These are phyloP conservation scores for Lumnitzera littorea DNA, from an alignment of 345 rosid genomes.

Conservation along the genomic window DNA sequence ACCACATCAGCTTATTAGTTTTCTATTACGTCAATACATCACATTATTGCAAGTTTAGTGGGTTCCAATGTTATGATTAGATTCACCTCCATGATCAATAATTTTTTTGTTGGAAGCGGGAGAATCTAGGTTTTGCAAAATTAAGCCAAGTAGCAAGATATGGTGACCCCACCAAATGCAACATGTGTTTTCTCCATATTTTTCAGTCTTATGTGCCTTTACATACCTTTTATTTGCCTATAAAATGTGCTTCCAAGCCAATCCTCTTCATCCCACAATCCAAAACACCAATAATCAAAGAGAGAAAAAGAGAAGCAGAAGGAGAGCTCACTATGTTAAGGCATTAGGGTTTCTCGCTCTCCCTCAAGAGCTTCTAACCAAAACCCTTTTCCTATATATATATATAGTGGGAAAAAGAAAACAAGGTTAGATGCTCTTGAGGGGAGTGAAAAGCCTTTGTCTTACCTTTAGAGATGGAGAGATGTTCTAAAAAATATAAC, in stretches of 20 bases:
- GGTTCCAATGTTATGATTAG: too few relatives aligned
- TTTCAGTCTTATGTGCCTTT: not conserved
- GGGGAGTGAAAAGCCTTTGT: slow-evolving; percentile 27
- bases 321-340: slow-evolving; percentile 6
- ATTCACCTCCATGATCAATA: too few relatives aligned
- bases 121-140: slow-evolving; percentile 4
- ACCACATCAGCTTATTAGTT: too few relatives aligned
- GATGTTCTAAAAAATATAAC: not conserved
- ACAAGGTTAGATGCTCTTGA: slow-evolving; percentile 20
- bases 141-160: slow-evolving; percentile 3
- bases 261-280: slow-evolving; percentile 4
- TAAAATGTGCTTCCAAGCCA: slow-evolving; percentile 3
- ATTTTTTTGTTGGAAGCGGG: not conserved
- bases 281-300: slow-evolving; percentile 4
- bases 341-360: slow-evolving; percentile 22
- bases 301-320: not conserved
- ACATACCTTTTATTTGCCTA: not conserved
- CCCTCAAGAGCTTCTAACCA: slow-evolving; percentile 32
- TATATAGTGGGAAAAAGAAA: too few relatives aligned
- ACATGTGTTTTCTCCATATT: too few relatives aligned
- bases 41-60: too few relatives aligned
- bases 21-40: too few relatives aligned
- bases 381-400: not conserved
- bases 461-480: slow-evolving; percentile 9
- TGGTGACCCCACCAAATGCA: slow-evolving; percentile 2